Percentiles rank a stretch among this genome's conserved stretches.
These are phyloP conservation scores for Paecilomyces sp. DNA, from an alignment of 2,329 filamentous ascomycete genomes.

Conservation along the genomic window DNA sequence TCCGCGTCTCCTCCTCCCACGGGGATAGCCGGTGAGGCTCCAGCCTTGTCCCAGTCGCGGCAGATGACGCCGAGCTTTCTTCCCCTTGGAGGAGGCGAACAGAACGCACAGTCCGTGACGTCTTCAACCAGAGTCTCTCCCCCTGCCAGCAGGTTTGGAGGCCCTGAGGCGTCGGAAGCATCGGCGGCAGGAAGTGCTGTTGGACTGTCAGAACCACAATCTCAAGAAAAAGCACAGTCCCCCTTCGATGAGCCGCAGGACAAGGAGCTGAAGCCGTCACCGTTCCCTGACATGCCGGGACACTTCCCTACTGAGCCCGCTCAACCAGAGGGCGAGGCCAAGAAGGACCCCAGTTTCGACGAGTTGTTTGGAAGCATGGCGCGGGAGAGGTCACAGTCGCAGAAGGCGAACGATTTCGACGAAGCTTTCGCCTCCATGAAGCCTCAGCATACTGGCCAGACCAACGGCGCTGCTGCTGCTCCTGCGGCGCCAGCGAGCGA, in stretches of 20 bases:
- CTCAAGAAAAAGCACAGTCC: slow-evolving; percentile 12
- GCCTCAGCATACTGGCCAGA: slow-evolving; percentile 41
- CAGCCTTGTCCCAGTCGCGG: slow-evolving; percentile 63
- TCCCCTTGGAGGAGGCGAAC: slow-evolving; percentile 54
- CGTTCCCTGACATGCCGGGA: slow-evolving; percentile 36
- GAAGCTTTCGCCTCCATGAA: slow-evolving; percentile 40
- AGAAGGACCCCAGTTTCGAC: slow-evolving; percentile 37
- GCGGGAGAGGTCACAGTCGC: slow-evolving; percentile 37
- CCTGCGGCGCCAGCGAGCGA: slow-evolving; percentile 45
- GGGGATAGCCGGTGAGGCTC: slow-evolving; percentile 27
- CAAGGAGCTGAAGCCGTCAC: slow-evolving; percentile 4
- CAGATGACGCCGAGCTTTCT: slow-evolving; percentile 73
- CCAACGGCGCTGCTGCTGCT: slow-evolving; percentile 20
- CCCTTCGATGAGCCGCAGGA: slow-evolving; percentile 27
- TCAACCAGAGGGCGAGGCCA: slow-evolving; percentile 15
- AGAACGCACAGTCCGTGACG: slow-evolving; percentile 59
- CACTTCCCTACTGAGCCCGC: slow-evolving; percentile 33
- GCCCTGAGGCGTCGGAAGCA: slow-evolving; percentile 38
- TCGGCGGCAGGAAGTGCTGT: slow-evolving; percentile 11
- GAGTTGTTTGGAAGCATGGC: slow-evolving; percentile 38
- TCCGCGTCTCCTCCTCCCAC: slow-evolving; percentile 54
- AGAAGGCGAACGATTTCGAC: slow-evolving; percentile 41
- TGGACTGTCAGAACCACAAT: slow-evolving; percentile 33
- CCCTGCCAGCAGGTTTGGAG: slow-evolving; percentile 58
- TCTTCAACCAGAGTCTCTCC: slow-evolving; percentile 74